These are phyloP conservation scores for Pelargonium cotyledonis DNA, from an alignment of 441 rosid genomes.

Conservation along the genomic window DNA sequence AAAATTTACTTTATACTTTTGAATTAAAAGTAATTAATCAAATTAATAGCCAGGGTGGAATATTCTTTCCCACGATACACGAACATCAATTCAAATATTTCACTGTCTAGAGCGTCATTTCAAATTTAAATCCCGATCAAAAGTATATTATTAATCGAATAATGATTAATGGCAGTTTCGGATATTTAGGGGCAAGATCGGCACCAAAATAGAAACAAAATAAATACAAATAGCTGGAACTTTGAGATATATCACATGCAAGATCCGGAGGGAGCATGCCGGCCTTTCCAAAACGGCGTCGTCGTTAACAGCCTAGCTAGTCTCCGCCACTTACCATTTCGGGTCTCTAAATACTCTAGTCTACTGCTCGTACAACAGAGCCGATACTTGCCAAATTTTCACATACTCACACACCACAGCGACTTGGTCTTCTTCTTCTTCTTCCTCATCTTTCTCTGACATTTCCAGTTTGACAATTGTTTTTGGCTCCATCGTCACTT, in stretches of 20 bases:
- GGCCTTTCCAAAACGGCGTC: background rate
- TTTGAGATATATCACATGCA: background rate
- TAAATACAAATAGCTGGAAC: background rate
- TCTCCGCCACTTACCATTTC: background rate
- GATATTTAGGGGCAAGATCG: background rate
- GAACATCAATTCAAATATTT: too few species aligned
- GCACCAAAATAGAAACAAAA: background rate
- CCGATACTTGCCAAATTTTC: background rate
- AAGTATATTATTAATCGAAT: too few species aligned
- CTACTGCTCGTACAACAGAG: background rate
- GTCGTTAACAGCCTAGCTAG: background rate
- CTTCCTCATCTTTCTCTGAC: background rate
- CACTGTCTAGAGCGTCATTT: too few species aligned
- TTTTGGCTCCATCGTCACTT: background rate
- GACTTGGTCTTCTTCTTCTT: background rate
- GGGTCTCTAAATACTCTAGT: background rate
- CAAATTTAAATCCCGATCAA: too few species aligned
- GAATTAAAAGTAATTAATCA: too few species aligned
- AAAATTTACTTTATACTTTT: too few species aligned
- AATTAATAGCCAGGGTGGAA: too few species aligned
- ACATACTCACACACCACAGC: background rate
- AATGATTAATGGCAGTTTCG: slow-evolving; percentile 3
- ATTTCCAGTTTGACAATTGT: too few species aligned
- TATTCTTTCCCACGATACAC: too few species aligned
- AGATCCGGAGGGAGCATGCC: background rate